Percentiles rank a stretch among this genome's conserved stretches.
phyloP scores from a whole-genome alignment of 1,139 yeast genomes.

The Hansenula lynferdii region DNA sequence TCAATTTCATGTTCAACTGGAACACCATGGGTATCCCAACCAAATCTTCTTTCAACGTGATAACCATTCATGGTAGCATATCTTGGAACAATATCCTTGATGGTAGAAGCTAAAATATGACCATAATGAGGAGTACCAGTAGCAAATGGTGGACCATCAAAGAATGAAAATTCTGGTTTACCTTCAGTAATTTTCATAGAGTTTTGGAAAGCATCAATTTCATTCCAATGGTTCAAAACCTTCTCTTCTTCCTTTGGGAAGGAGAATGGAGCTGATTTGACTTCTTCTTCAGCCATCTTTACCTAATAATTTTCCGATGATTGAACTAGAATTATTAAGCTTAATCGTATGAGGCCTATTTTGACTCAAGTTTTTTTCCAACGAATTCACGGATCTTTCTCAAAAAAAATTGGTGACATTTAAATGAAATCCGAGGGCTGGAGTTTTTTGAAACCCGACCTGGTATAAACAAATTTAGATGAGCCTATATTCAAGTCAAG shows the following conservation, averaged over 20 bases:
- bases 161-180: slow-evolving; percentile 84
- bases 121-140: slow-evolving; percentile 99
- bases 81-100: slow-evolving; percentile 95
- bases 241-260: slow-evolving; percentile 90
- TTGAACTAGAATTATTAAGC: no score
- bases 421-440: background rate
- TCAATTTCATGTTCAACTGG: slow-evolving; percentile 99
- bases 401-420: background rate
- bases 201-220: slow-evolving; percentile 87
- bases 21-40: slow-evolving; percentile 99
- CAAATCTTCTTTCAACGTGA: slow-evolving; percentile 94
- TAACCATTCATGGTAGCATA: slow-evolving; percentile 97
- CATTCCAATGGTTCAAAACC: slow-evolving; percentile 77
- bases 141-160: slow-evolving; percentile 99
- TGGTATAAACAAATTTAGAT: background rate
- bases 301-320: background rate
- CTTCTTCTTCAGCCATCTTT: slow-evolving; percentile 17
- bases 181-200: slow-evolving; percentile 81
- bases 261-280: slow-evolving; percentile 26
- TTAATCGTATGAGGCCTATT: background rate
- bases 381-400: no score
- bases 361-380: background rate
- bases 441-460: background rate
- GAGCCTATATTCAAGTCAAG: no score
- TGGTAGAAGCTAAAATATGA: slow-evolving; percentile 92